Conservation (phyloP, 306 rosid genomes). For the Prunus davidiana region DNA sequence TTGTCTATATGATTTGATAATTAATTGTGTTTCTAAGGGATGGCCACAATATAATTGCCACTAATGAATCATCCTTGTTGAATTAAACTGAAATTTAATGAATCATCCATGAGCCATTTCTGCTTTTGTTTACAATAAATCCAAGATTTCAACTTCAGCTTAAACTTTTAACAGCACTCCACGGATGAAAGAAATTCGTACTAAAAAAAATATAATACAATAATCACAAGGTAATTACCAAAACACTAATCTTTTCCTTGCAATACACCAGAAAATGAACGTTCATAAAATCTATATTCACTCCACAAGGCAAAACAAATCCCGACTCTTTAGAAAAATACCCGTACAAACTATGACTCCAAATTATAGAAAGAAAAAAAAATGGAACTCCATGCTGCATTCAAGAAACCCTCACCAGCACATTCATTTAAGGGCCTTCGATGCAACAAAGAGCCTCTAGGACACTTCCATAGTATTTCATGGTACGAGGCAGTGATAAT, state of each 20-base stretch:
- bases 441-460: constrained; percentile 40
- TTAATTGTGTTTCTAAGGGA: too few relatives aligned
- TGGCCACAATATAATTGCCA: too few relatives aligned
- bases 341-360: constrained; percentile 51
- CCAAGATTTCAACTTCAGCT: too few relatives aligned
- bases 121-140: too few relatives aligned
- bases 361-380: constrained; percentile 11
- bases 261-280: constrained; percentile 32
- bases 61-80: too few relatives aligned
- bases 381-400: constrained; percentile 37
- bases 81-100: too few relatives aligned
- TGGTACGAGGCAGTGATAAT: constrained; percentile 21
- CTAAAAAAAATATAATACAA: neutral
- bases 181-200: too few relatives aligned
- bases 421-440: constrained; percentile 28
- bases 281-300: constrained; percentile 44
- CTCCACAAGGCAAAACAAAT: constrained; percentile 40
- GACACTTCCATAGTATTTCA: constrained; percentile 34
- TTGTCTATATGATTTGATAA: too few relatives aligned
- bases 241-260: constrained; percentile 29
- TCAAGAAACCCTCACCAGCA: constrained; percentile 42
- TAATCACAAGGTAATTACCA: constrained; percentile 15
- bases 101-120: too few relatives aligned
- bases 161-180: too few relatives aligned
- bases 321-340: constrained; percentile 38